Evolutionary conservation across 352 stramenopile species (phyloP), one percentile per base, ranked within the genome.

Genomic region (Pythium diclinum): DNA sequence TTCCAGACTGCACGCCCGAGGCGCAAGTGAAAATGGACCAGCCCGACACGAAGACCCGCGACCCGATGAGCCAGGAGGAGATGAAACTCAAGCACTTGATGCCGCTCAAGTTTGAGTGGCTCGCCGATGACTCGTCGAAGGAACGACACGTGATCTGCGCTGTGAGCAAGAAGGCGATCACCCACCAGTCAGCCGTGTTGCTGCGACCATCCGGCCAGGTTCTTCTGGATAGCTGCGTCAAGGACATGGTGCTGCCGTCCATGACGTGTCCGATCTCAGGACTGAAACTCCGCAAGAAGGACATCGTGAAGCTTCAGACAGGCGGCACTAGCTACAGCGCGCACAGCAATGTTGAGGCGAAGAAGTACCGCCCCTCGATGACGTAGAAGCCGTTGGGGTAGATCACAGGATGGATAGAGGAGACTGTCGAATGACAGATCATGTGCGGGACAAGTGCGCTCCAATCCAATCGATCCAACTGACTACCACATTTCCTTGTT

Each of bases 31-130:
- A 64, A 28, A 63, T 92, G 47, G 72, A 71, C 25, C 77, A 80
- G 23, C 87, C 87, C 0, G 85, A 94, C 66, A 81, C 72, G 6
- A 87, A 87, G 68, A 94, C 87, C 1, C 73, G 77, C 42, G 87
- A 95, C 56, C 87, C 87, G 16, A 95, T 95, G 87, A 90, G 82
- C 74, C 69, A 85, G 17, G 81, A 91, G 14, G 72, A 83, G 55
- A 82, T 95, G 72, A 93, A 92, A 69, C 78, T 94, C 64, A 95
- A 95, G 63, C 83, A 95, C 60, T 67, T 95, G 30, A 91, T 95
- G 85, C 87, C 87, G 0, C 74, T 92, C 59, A 91, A 95, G 67
- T 87, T 94, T 47, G 82, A 91, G 38, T 92, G 87, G 81, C 72
- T 80, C 11, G 56, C 67, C 1, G 59, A 59, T 28, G 68, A 74